A percentile compares a stretch with the other conserved stretches of the same genome.
These are phyloP conservation scores for Rugosomyces carneus DNA, from an alignment of 1,284 basidiomycete genomes.

Conservation along the genomic window DNA sequence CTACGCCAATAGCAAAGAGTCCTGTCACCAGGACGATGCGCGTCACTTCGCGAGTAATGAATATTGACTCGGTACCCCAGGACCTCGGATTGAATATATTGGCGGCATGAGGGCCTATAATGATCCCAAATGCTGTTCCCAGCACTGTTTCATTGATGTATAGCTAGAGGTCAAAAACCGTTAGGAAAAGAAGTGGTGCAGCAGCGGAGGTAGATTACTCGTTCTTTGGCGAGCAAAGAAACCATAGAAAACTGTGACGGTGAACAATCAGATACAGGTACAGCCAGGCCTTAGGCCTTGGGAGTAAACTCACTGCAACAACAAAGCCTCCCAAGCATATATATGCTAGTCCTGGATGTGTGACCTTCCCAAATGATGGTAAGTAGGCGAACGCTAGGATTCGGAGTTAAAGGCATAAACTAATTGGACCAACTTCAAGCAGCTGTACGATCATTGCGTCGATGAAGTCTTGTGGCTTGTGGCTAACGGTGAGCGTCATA, in stretches of 20 bases:
- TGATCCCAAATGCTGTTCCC: conserved; percentile 62
- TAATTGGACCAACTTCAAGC: conserved; percentile 25
- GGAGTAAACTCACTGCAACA: conserved; percentile 42
- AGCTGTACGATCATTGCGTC: conserved; percentile 8
- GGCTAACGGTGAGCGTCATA: too few relatives aligned
- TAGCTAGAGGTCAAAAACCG: conserved; percentile 34
- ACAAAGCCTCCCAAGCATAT: conserved; percentile 77
- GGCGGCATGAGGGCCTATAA: conserved; percentile 71
- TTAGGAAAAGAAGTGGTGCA: neutral
- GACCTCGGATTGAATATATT: conserved; percentile 74
- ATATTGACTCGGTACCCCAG: conserved; percentile 57
- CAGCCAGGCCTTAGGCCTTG: too few relatives aligned
- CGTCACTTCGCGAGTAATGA: conserved; percentile 75
- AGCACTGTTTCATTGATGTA: conserved; percentile 93
- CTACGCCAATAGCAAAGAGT: conserved; percentile 70
- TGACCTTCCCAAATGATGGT: conserved; percentile 33
- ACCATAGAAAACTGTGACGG: conserved; percentile 67
- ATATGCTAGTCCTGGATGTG: conserved; percentile 53
- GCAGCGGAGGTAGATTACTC: conserved; percentile 29
- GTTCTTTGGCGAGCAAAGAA: conserved; percentile 79
- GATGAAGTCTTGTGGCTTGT: too few relatives aligned
- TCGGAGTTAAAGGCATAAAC: conserved; percentile 2
- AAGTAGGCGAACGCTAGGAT: conserved; percentile 17
- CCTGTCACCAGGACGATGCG: conserved; percentile 65
- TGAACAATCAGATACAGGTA: too few relatives aligned